A percentile compares a stretch with the other conserved stretches of the same genome.
Conservation (phyloP, 2,329 filamentous ascomycete species). For the Gyromitra esculenta region DNA sequence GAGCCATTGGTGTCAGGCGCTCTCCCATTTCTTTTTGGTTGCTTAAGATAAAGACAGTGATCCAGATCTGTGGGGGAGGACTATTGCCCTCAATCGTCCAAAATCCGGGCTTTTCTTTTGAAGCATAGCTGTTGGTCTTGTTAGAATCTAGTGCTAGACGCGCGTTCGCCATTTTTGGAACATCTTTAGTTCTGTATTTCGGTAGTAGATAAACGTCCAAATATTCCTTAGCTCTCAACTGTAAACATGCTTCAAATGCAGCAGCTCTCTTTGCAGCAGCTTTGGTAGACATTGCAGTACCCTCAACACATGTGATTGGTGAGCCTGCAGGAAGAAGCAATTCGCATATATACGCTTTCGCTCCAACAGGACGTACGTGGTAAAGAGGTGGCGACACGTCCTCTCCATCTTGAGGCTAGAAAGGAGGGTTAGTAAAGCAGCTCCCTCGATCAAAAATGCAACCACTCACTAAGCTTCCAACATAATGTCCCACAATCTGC, state of each 20-base stretch:
- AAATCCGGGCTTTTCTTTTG: slow-evolving; percentile 79
- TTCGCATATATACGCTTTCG: slow-evolving; percentile 74
- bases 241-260: slow-evolving; percentile 82
- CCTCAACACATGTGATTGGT: slow-evolving; percentile 73
- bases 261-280: slow-evolving; percentile 85
- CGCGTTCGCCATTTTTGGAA: slow-evolving; percentile 88
- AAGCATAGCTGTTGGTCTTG: slow-evolving; percentile 76
- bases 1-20: slow-evolving; percentile 70
- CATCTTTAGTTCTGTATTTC: slow-evolving; percentile 70
- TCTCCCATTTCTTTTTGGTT: slow-evolving; percentile 68
- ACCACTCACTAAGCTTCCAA: slow-evolving; percentile 69
- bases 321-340: slow-evolving; percentile 79
- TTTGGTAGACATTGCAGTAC: slow-evolving; percentile 74
- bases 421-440: slow-evolving; percentile 20
- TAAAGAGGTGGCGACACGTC: slow-evolving; percentile 67
- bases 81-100: slow-evolving; percentile 66
- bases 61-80: slow-evolving; percentile 67
- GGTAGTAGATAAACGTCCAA: slow-evolving; percentile 80
- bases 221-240: slow-evolving; percentile 72
- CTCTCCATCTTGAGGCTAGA: slow-evolving; percentile 64
- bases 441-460: background rate
- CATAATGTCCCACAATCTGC: slow-evolving; percentile 76
- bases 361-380: slow-evolving; percentile 67
- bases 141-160: slow-evolving; percentile 81
- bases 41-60: slow-evolving; percentile 70